These are phyloP conservation scores for Neurospora sp. DNA, from an alignment of 495 filamentous ascomycete genomes.

Conservation along the genomic window DNA sequence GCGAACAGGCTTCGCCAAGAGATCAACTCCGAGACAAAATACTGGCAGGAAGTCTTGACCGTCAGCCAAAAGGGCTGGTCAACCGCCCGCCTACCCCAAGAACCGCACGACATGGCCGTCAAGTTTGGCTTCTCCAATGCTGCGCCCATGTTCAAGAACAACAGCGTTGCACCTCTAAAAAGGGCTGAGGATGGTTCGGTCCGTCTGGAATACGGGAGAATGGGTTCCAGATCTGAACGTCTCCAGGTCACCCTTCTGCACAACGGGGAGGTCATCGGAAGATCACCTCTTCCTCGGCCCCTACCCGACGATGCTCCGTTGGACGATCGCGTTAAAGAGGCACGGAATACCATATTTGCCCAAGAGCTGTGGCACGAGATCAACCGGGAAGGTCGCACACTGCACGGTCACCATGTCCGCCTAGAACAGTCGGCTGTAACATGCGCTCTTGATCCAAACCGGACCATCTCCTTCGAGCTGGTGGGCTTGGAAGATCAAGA, in stretches of 20 bases:
- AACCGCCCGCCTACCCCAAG: constrained; percentile 59
- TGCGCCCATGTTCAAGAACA: constrained; percentile 61
- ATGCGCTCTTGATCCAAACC: constrained; percentile 38
- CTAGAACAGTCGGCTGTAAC: constrained; percentile 46
- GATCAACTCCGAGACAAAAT: constrained; percentile 65
- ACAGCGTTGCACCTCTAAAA: constrained; percentile 67
- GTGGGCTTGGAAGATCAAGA: constrained; percentile 37
- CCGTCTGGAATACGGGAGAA: constrained; percentile 58
- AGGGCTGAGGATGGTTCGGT: constrained; percentile 65
- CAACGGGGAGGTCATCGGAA: constrained; percentile 39
- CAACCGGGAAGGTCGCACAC: constrained; percentile 61
- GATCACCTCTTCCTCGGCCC: constrained; percentile 33
- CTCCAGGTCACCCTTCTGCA: constrained; percentile 52
- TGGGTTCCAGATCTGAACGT: constrained; percentile 43
- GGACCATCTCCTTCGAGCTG: constrained; percentile 40
- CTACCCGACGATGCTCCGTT: constrained; percentile 28
- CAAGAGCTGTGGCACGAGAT: constrained; percentile 94
- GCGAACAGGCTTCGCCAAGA: constrained; percentile 65
- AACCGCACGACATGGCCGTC: constrained; percentile 67
- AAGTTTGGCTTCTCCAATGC: constrained; percentile 84
- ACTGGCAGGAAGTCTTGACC: constrained; percentile 78
- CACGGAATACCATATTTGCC: constrained; percentile 79
- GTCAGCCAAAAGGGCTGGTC: constrained; percentile 81
- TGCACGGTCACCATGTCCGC: constrained; percentile 56
- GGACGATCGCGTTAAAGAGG: constrained; percentile 63